phyloP scores from a whole-genome alignment of 108 stramenopile species.

The Fragilaria crotonensis region DNA sequence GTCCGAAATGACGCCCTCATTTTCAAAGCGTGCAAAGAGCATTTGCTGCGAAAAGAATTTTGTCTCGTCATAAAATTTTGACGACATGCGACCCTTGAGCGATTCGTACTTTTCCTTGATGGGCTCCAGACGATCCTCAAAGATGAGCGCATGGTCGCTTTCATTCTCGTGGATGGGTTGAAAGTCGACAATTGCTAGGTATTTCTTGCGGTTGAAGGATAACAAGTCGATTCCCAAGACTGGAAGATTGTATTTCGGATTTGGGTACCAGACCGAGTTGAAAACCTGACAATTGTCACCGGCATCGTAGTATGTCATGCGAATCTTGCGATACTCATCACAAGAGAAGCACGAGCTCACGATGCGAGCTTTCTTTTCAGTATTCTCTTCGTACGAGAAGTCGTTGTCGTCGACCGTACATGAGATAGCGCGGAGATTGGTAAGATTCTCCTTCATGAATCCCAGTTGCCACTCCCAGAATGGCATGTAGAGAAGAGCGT shows the following conservation, averaged over 20 bases:
- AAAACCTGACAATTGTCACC: constrained; percentile 91
- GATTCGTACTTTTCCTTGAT: constrained; percentile 72
- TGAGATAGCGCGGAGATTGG: constrained; percentile 51
- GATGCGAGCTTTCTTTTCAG: constrained; percentile 65
- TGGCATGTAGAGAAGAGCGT: constrained; percentile 75
- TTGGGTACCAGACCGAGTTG: constrained; percentile 92
- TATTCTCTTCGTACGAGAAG: constrained; percentile 65
- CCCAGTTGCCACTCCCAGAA: constrained; percentile 86
- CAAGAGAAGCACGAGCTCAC: constrained; percentile 63
- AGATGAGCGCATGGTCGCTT: constrained; percentile 46
- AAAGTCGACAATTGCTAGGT: constrained; percentile 90
- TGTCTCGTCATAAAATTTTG: constrained; percentile 81
- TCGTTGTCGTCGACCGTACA: constrained; percentile 49
- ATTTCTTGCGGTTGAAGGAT: constrained; percentile 86
- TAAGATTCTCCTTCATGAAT: constrained; percentile 64
- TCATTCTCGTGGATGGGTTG: constrained; percentile 87
- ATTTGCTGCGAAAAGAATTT: constrained; percentile 84
- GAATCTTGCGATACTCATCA: constrained; percentile 83
- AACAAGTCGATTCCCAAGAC: constrained; percentile 91
- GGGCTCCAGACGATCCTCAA: constrained; percentile 50
- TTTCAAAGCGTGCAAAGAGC: constrained; percentile 78
- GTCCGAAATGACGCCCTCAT: constrained; percentile 25
- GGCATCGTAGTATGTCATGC: constrained; percentile 95
- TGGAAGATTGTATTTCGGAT: constrained; percentile 83
- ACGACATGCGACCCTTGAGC: constrained; percentile 71